These are phyloP conservation scores for Cicer yamashitae DNA, from an alignment of 306 rosid genomes.

Conservation along the genomic window DNA sequence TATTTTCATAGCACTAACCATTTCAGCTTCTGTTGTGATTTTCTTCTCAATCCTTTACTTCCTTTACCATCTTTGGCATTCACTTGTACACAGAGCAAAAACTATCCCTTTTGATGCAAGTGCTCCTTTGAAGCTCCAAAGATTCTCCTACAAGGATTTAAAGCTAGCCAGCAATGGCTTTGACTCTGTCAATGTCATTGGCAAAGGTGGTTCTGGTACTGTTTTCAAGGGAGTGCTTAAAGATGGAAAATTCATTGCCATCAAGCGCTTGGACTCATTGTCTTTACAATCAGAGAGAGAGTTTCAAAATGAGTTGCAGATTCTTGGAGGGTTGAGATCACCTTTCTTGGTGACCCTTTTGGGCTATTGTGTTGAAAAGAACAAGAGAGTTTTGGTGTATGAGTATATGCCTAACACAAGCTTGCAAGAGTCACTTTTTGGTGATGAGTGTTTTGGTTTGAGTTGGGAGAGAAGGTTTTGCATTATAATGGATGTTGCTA, in stretches of 20 bases:
- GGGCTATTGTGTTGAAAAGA: constrained; percentile 87
- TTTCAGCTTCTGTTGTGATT: constrained; percentile 80
- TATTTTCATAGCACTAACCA: constrained; percentile 75
- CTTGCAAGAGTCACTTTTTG: constrained; percentile 87
- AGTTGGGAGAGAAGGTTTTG: constrained; percentile 87
- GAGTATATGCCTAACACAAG: constrained; percentile 91
- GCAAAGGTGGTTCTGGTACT: constrained; percentile 96
- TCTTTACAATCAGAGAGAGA: constrained; percentile 81
- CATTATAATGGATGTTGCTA: constrained; percentile 73
- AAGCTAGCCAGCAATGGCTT: constrained; percentile 75
- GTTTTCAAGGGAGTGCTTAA: constrained; percentile 80
- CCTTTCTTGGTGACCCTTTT: constrained; percentile 82
- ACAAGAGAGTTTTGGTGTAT: constrained; percentile 72
- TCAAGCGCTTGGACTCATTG: constrained; percentile 72
- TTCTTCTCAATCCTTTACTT: constrained; percentile 76
- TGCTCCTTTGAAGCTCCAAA: constrained; percentile 83
- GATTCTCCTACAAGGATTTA: constrained; percentile 82
- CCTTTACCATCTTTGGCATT: constrained; percentile 76
- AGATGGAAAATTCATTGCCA: constrained; percentile 77
- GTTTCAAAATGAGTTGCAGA: constrained; percentile 93
- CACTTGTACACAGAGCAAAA: constrained; percentile 68
- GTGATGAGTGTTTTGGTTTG: constrained; percentile 65
- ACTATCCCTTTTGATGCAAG: constrained; percentile 84
- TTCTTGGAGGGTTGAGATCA: constrained; percentile 90
- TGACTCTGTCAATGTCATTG: constrained; percentile 71